Evolutionary conservation across 2,329 filamentous ascomycete genomes (phyloP).

Genomic region (Geosmithia flava): DNA sequence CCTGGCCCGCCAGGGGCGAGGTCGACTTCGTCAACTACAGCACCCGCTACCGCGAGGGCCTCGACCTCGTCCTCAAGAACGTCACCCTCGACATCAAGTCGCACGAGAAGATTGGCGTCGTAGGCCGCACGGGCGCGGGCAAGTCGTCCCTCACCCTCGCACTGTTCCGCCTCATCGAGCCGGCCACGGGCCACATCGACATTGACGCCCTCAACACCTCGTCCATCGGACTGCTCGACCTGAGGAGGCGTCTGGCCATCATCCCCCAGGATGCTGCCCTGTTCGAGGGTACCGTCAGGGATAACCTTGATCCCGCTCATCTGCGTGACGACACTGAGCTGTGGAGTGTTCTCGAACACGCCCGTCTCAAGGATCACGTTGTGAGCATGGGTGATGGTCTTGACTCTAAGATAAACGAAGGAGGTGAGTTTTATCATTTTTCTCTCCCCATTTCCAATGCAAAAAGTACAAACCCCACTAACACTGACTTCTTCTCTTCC

Average conservation of each 20-base stretch:
- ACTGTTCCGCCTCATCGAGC: conserved; percentile 91
- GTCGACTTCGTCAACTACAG: conserved; percentile 91
- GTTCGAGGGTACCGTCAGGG: conserved; percentile 84
- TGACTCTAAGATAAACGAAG: conserved; percentile 86
- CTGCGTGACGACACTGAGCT: conserved; percentile 95
- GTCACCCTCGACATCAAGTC: conserved; percentile 87
- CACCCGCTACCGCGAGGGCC: conserved; percentile 77
- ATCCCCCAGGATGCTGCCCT: conserved; percentile 96
- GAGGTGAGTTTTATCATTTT: conserved; percentile 49
- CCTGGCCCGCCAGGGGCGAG: conserved; percentile 83
- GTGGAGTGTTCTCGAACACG: conserved; percentile 93
- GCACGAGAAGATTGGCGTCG: conserved; percentile 95
- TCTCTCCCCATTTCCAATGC: conserved; percentile 3
- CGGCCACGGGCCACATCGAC: conserved; percentile 67
- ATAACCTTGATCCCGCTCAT: conserved; percentile 90
- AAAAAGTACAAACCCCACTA: background rate
- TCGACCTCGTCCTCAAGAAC: conserved; percentile 88
- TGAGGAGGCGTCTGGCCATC: conserved; percentile 82
- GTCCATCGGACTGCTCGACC: conserved; percentile 76
- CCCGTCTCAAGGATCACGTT: conserved; percentile 84
- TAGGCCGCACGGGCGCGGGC: conserved; percentile 88
- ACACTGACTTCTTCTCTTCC: background rate
- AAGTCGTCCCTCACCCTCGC: conserved; percentile 91
- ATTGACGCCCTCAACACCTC: conserved; percentile 88
- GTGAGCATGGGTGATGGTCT: conserved; percentile 76